Base-by-base conservation (phyloP, 2,329 filamentous ascomycete genomes). In the Rutstroemia sydowiana region DNA sequence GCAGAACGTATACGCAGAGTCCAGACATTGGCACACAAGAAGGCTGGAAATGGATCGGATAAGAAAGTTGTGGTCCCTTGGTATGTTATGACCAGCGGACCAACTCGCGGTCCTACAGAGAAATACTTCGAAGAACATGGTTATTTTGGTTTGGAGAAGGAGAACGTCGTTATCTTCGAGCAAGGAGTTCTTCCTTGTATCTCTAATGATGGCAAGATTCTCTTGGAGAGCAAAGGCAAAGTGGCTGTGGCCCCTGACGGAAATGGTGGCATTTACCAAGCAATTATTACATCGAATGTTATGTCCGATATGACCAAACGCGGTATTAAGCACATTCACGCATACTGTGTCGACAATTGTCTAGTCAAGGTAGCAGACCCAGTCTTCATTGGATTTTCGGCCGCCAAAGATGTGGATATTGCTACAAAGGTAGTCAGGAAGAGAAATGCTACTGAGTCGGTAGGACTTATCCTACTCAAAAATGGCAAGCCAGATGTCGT, bases 51-150 rank as follows among this genome's bases (percentile, higher is more conserved):
- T 59, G 67, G 65, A 44, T 74, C 72, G 55, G 74, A 74, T 45
- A 75, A 74, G 51, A 75, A 74, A 50, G 81, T 82, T 40, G 75
- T 85, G 30, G 84, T 97, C 39, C 93, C 93, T 11, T 98, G 93
- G 93, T 98, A 98, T 73, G 89, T 98, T 70, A 98, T 98, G 93
- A 98, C 93, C 64, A 95, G 89, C 65, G 93, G 93, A 4, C 93
- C 93, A 42, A 98, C 93, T 7, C 82, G 91, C 60, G 82, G 82
- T 56, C 88, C 91, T 37, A 98, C 93, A n/a, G 87, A 95, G 75
- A 76, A 86, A 56, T 98, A 93, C 75, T 97, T 98, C 71, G 74
- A 87, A 68, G 78, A 95, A 70, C 78, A 97, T 75, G 80, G 81
- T 53, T 97, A 90, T 76, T 98, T 98, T 69, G 93, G 93, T 5